These are phyloP conservation scores for Wickerhamomyces bisporus DNA, from an alignment of 805 yeast genomes.

Conservation along the genomic window DNA sequence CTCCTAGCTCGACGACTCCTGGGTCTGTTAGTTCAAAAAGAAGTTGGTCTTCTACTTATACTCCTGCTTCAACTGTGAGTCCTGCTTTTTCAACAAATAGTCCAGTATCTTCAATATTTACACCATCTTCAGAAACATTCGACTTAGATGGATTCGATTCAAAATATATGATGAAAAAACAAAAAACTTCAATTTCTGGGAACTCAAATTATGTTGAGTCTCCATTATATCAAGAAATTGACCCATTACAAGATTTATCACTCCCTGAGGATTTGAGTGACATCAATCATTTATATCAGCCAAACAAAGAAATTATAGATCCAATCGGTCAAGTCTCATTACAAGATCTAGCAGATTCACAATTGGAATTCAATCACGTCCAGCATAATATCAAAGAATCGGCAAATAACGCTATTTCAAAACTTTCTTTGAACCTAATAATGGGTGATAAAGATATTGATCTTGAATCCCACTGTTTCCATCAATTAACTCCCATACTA, in stretches of 20 bases:
- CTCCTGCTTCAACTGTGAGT: conserved; percentile 19
- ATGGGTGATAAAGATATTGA: too few relatives aligned
- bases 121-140: conserved; percentile 14
- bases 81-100: conserved; percentile 16
- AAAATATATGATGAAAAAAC: conserved; percentile 1
- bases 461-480: too few relatives aligned
- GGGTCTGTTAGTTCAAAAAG: conserved; percentile 13
- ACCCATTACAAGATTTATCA: conserved; percentile 10
- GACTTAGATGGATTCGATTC: conserved; percentile 6
- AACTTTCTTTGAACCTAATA: too few relatives aligned
- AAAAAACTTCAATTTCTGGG: conserved; percentile 5
- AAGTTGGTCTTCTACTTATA: conserved; percentile 16
- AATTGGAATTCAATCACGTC: background rate
- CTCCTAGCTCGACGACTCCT: conserved; percentile 10
- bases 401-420: too few relatives aligned
- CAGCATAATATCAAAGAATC: too few relatives aligned
- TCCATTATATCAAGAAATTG: conserved; percentile 16
- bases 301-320: conserved; percentile 4
- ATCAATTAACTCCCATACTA: too few relatives aligned
- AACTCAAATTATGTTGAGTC: conserved; percentile 11
- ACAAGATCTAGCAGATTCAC: conserved; percentile 4
- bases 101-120: conserved; percentile 7
- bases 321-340: conserved; percentile 4
- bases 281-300: conserved; percentile 11
- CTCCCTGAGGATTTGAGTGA: conserved; percentile 19